Evolutionary conservation across 2,329 filamentous ascomycete genomes (phyloP).

Genomic region (Arthrobotrys pseudoclavata): DNA sequence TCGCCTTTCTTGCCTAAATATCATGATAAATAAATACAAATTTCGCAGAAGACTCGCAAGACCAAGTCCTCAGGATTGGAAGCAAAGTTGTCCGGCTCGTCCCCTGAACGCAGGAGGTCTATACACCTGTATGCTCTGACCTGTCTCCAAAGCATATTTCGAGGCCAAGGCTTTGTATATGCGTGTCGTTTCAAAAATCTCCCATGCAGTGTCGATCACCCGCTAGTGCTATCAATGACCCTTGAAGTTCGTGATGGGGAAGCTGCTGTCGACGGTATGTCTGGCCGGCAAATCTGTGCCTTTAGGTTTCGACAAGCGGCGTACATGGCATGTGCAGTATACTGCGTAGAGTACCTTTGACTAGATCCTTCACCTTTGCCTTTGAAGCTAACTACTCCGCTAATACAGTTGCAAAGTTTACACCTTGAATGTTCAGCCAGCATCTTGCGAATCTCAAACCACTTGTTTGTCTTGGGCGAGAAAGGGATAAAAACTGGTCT

Average conservation of each 20-base stretch:
- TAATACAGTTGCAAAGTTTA: slow-evolving; percentile 10
- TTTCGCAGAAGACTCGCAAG: too few relatives aligned
- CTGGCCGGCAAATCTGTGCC: slow-evolving; percentile 14
- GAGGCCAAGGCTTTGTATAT: slow-evolving; percentile 26
- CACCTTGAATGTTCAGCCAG: slow-evolving; percentile 5
- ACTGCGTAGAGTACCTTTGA: neutral
- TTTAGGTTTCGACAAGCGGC: neutral
- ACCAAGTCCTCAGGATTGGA: too few relatives aligned
- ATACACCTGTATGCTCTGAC: neutral
- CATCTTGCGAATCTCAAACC: slow-evolving; percentile 33
- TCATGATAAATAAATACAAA: neutral
- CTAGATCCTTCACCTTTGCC: neutral
- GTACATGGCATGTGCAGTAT: neutral
- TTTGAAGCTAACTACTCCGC: slow-evolving; percentile 9
- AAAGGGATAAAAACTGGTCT: slow-evolving; percentile 8
- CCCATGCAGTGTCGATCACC: slow-evolving; percentile 58
- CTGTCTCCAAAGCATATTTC: neutral
- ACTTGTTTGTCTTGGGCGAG: neutral
- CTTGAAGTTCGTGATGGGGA: slow-evolving; percentile 21
- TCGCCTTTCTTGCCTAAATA: slow-evolving; percentile 7
- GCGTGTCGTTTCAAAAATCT: slow-evolving; percentile 50
- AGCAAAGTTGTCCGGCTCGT: neutral
- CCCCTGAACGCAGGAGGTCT: slow-evolving; percentile 12
- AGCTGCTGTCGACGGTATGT: slow-evolving; percentile 20
- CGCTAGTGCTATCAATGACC: slow-evolving; percentile 49